These are phyloP conservation scores for Candida germanica DNA, from an alignment of 805 yeast species.

Conservation along the genomic window DNA sequence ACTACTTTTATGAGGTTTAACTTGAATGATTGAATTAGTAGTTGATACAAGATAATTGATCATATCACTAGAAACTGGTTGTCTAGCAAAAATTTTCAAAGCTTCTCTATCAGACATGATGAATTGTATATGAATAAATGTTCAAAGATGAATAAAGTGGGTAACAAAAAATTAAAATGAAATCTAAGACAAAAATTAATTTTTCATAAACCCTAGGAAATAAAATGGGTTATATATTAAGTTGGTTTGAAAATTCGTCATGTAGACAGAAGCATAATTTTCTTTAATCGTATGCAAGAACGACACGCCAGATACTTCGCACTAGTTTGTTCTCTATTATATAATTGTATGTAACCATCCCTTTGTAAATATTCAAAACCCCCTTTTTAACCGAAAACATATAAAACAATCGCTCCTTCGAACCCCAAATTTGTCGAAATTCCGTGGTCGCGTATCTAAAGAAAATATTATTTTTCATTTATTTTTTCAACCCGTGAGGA, in stretches of 20 bases:
- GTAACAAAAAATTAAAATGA: neutral
- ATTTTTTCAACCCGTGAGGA: neutral
- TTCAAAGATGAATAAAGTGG: too few relatives aligned
- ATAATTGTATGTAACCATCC: neutral
- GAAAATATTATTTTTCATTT: too few relatives aligned
- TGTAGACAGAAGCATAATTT: too few relatives aligned
- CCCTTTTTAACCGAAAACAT: slow-evolving; percentile 5
- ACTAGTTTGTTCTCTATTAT: too few relatives aligned
- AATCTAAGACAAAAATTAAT: too few relatives aligned
- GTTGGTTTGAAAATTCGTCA: too few relatives aligned
- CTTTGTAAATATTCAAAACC: slow-evolving; percentile 1
- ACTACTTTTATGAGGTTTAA: slow-evolving; percentile 25
- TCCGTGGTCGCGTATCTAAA: neutral
- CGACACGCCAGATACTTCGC: too few relatives aligned
- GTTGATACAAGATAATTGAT: slow-evolving; percentile 55
- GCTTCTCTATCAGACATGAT: slow-evolving; percentile 42
- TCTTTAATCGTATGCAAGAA: too few relatives aligned
- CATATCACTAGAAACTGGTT: slow-evolving; percentile 58
- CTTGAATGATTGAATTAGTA: slow-evolving; percentile 54
- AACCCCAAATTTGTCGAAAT: neutral
- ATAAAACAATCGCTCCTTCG: neutral
- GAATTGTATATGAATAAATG: neutral
- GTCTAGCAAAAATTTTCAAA: slow-evolving; percentile 50
- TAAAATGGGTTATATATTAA: neutral
- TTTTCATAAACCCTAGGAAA: neutral